Base-by-base conservation (phyloP, 495 filamentous ascomycete species). In the Hypomontagnella monticulosa region DNA sequence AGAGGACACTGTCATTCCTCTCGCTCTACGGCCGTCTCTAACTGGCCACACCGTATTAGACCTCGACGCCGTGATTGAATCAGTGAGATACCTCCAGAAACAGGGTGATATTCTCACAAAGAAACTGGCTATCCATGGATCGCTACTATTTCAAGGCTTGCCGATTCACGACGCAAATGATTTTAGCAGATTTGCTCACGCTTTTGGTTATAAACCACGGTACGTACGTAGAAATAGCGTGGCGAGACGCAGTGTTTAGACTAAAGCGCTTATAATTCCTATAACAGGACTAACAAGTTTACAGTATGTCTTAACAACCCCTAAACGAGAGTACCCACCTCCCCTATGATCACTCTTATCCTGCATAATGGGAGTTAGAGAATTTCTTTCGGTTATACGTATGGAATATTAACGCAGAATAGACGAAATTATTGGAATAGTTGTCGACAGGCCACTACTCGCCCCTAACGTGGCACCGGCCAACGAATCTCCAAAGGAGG, bases 351-450 rank as follows among this genome's bases (percentile, higher is more conserved):
- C 23, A 12, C 3, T 55, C 32, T 34, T 34, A 14, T 40, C 40
- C 14, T 30, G n/a, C 7, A 15, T 1, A 41, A 4, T 4, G 14
- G 16, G 4, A 55, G 11, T 40, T 16, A 4, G 14, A 23, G 32
- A 12, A 2, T 8, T 47, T 47, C 2, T 9, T 12, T 5, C 23
- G 23, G 30, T 34, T 30, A 18, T 2, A 1, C 15, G n/a, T 9
- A 23, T 8, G 15, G 32, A 20, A 42, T 37, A 60, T 33, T 66
- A 38, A 66, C 43, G 48, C 7, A n/a, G 1, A 12, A 2, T n/a
- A 66, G 63, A 84, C 54, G 84, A 86, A 61, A 82, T 84, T 36
- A 85, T 85, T 49, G 82, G 84, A 8, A 84, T 84, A 44, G 81
- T 82, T 0, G 79, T 86, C 10, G 62, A 83, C 30, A 67, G 83